Conservation (phyloP, 164 flowering plant species). For the Liriodendron chinense region DNA sequence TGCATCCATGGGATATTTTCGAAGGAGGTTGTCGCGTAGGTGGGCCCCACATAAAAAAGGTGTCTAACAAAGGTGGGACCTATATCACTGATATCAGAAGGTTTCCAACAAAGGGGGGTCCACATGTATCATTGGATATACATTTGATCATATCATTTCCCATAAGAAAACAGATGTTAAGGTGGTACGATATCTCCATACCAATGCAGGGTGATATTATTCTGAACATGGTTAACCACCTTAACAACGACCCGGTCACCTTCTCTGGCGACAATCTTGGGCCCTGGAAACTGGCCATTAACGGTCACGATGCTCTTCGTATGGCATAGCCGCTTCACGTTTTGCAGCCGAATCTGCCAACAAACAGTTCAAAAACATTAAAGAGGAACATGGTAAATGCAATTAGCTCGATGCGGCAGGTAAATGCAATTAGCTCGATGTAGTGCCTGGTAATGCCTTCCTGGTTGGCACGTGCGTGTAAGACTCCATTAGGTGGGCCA, state of each 20-base stretch:
- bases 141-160: background rate
- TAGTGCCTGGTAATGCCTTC: constrained; percentile 38
- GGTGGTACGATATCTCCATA: constrained; percentile 12
- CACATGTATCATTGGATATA: too few relatives aligned
- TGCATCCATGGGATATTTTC: too few relatives aligned
- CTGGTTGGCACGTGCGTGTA: constrained; percentile 12
- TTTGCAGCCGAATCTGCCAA: constrained; percentile 52
- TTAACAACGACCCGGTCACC: constrained; percentile 58
- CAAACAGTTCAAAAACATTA: background rate
- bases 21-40: too few relatives aligned
- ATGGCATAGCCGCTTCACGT: constrained; percentile 58
- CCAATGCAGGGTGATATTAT: constrained; percentile 61
- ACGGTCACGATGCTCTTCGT: constrained; percentile 62
- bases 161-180: background rate
- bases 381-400: background rate
- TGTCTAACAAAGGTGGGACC: too few relatives aligned
- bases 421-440: constrained; percentile 34
- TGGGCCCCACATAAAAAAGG: too few relatives aligned
- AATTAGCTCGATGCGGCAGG: background rate
- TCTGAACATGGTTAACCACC: constrained; percentile 55
- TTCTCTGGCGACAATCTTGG: constrained; percentile 57
- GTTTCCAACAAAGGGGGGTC: too few relatives aligned
- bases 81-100: too few relatives aligned
- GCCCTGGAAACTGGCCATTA: constrained; percentile 68
- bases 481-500: constrained; percentile 17